These are phyloP conservation scores for Nitzschia palea DNA, from an alignment of 108 stramenopile genomes.

Conservation along the genomic window DNA sequence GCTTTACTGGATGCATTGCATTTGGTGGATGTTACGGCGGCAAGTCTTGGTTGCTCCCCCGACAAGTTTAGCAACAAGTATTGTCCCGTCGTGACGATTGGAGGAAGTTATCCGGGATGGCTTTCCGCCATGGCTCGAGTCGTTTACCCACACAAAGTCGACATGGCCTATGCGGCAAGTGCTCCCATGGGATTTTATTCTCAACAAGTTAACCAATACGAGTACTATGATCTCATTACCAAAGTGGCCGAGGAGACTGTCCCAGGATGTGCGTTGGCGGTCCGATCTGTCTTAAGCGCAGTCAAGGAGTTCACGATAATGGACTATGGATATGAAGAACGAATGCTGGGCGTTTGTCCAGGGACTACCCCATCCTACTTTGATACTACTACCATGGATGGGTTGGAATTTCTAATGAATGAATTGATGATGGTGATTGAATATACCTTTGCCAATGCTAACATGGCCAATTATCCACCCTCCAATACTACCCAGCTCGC, in stretches of 20 bases:
- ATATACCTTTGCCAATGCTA: conserved; percentile 84
- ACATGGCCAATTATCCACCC: conserved; percentile 87
- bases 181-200: conserved; percentile 82
- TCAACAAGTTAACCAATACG: conserved; percentile 58
- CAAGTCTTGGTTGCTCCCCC: conserved; percentile 24
- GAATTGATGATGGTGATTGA: conserved; percentile 82
- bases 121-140: conserved; percentile 69
- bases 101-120: conserved; percentile 85
- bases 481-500: conserved; percentile 47
- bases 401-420: conserved; percentile 32
- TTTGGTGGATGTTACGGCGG: conserved; percentile 39
- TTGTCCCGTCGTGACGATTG: conserved; percentile 80
- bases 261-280: conserved; percentile 51
- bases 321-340: not conserved
- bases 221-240: conserved; percentile 74
- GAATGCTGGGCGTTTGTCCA: conserved; percentile 35
- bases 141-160: conserved; percentile 60
- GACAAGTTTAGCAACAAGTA: conserved; percentile 41
- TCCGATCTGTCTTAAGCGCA: conserved; percentile 10
- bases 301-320: conserved; percentile 2
- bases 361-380: conserved; percentile 55
- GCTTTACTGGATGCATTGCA: conserved; percentile 63
- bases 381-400: not conserved
- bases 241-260: conserved; percentile 54
- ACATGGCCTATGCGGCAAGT: conserved; percentile 70